Evolutionary conservation across 305 asterid species (phyloP).

Genomic region (Fraxinus ornus): DNA sequence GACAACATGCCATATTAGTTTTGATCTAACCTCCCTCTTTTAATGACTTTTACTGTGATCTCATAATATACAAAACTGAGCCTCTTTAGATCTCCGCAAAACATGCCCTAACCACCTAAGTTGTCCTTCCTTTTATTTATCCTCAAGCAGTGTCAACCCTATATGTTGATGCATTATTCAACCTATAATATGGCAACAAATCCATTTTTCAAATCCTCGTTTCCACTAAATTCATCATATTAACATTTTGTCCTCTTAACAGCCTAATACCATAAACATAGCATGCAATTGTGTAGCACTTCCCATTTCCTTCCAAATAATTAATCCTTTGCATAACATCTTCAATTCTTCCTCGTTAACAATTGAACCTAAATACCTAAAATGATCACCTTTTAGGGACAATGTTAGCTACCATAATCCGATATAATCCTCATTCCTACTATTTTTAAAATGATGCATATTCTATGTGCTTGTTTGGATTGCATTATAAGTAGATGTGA

Average conservation of each 20-base stretch:
- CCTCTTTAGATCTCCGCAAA: not conserved
- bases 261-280: not conserved
- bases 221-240: not conserved
- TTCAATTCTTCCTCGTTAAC: not conserved
- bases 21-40: not conserved
- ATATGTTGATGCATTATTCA: not conserved
- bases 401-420: not conserved
- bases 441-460: not conserved
- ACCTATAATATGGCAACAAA: not conserved
- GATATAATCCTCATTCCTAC: not conserved
- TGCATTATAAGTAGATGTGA: not conserved
- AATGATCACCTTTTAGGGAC: not conserved
- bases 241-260: not conserved
- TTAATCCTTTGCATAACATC: not conserved
- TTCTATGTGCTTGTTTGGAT: not conserved
- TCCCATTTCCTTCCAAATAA: not conserved
- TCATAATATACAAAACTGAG: not conserved
- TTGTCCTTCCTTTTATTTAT: not conserved
- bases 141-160: not conserved
- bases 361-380: not conserved
- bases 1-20: not conserved
- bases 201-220: not conserved
- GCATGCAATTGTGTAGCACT: not conserved
- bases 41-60: not conserved
- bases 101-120: not conserved